Evolutionary conservation across 2,329 filamentous ascomycete genomes (phyloP), one percentile per base, ranked within the genome.

Genomic region (Knufia petricola): DNA sequence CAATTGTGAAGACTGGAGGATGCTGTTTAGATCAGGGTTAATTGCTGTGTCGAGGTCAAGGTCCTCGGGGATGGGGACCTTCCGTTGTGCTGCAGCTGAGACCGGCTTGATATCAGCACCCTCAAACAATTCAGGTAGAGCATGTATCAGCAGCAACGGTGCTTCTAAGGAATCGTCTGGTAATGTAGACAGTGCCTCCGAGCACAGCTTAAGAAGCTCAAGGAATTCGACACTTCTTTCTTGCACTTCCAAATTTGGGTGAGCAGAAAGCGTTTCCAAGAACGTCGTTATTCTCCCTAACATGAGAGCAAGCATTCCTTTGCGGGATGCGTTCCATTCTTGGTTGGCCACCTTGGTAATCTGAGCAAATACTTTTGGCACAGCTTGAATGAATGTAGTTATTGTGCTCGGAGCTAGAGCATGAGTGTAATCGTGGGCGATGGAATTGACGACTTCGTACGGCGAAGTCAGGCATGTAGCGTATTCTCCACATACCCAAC

Each of bases 51-150:
- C 84, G 3, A 96, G 73, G 60, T 92, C 83, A 4, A 98, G 71
- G 2, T 78, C 81, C 4, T 78, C 72, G 0, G 88, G 88, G 13
- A 86, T 60, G 1, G 89, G 87, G 1, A 98, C 89, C 59, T 95
- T 94, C 45, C 75, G 78, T 62, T 96, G 87, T 2, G 92, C 90
- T 38, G 79, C 82, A 3, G 71, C 64, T 1, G 92, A 87, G 8
- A 98, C 90, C 0, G 92, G 94, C 56, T 96, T 95, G 30, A 98
- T 73, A 55, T 95, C 89, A 68, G 86, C 81, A 0, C 89, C 88
- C 4, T 76, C 74, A 63, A 96, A 96, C 1, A 98, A 73, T 1
- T 84, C 84, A 1, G 92, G 90, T 48, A 98, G 86, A 2, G 88
- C 89, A 62, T 94, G 87, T 0, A 88, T 94, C 3, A 98, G 76